These are phyloP conservation scores for Agaricales sp. DNA, from an alignment of 1,284 basidiomycete genomes.

Conservation along the genomic window DNA sequence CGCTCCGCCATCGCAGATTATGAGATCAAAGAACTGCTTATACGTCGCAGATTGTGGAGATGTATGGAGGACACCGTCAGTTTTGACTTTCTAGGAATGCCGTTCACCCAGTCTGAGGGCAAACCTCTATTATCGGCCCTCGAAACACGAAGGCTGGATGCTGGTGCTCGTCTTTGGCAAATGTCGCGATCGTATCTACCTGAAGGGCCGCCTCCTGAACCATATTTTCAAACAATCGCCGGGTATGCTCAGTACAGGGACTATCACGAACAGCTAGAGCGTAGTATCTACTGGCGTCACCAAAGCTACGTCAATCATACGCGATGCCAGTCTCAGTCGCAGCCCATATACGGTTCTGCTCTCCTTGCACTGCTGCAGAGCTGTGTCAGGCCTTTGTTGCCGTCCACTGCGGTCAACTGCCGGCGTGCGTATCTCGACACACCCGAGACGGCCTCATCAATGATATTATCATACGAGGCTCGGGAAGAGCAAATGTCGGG, in stretches of 20 bases:
- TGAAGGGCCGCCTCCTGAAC: constrained; percentile 43
- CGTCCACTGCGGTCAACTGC: constrained; percentile 36
- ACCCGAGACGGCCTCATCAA: constrained; percentile 27
- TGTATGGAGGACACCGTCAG: constrained; percentile 39
- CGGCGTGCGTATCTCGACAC: constrained; percentile 31
- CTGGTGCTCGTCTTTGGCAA: constrained; percentile 56
- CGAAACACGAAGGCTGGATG: constrained; percentile 50
- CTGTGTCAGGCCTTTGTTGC: constrained; percentile 43
- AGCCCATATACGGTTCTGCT: constrained; percentile 61
- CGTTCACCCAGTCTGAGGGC: constrained; percentile 45
- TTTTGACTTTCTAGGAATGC: constrained; percentile 58
- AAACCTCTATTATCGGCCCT: constrained; percentile 42
- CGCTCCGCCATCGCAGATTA: constrained; percentile 76
- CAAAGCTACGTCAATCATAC: constrained; percentile 67
- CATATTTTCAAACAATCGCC: constrained; percentile 63
- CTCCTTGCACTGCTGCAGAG: constrained; percentile 35
- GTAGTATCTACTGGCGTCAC: constrained; percentile 22
- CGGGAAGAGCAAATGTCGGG: constrained; percentile 49
- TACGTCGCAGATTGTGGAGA: constrained; percentile 58
- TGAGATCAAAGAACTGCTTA: constrained; percentile 83
- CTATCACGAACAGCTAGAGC: constrained; percentile 46
- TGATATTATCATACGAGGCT: constrained; percentile 55
- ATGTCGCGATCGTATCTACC: constrained; percentile 44
- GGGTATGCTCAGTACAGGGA: constrained; percentile 59
- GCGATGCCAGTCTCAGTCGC: constrained; percentile 43